These are phyloP conservation scores for Botrytis galanthina DNA, from an alignment of 2,329 filamentous ascomycete genomes.

Conservation along the genomic window DNA sequence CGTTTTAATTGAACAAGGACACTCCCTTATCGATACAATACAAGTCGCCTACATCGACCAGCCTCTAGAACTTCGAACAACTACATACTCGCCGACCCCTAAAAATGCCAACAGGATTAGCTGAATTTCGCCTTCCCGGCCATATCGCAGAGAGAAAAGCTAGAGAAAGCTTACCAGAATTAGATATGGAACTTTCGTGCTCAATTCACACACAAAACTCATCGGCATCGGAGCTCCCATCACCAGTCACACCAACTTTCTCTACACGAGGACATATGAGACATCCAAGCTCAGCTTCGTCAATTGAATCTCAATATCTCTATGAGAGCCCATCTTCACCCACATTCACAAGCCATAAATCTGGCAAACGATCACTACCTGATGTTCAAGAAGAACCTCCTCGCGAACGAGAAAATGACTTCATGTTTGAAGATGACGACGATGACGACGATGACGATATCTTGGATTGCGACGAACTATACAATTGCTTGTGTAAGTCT, in stretches of 20 bases:
- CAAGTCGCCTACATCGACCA: conserved; percentile 18
- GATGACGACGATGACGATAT: conserved; percentile 33
- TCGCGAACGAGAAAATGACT: conserved; percentile 60
- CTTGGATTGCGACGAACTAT: conserved; percentile 46
- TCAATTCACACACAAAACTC: conserved; percentile 41
- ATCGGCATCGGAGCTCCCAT: conserved; percentile 58
- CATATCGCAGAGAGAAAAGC: conserved; percentile 52
- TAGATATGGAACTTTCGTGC: conserved; percentile 36
- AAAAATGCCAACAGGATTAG: conserved; percentile 45
- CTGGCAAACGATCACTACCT: conserved; percentile 66
- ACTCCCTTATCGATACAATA: conserved; percentile 6
- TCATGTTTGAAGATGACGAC: conserved; percentile 45
- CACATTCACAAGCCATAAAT: conserved; percentile 49
- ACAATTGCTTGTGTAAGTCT: conserved; percentile 72
- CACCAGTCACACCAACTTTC: conserved; percentile 70
- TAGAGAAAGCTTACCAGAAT: conserved; percentile 40
- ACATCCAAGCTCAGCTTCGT: conserved; percentile 75
- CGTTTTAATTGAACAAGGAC: conserved; percentile 7
- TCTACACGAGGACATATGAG: conserved; percentile 58
- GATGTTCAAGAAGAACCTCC: conserved; percentile 80
- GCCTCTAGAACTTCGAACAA: background rate
- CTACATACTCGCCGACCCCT: background rate
- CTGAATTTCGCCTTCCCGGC: conserved; percentile 53
- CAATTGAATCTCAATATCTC: conserved; percentile 58
- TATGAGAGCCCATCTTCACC: conserved; percentile 60